These are phyloP conservation scores for Phytophthora podocarpi DNA, from an alignment of 352 stramenopile genomes.

Conservation along the genomic window DNA sequence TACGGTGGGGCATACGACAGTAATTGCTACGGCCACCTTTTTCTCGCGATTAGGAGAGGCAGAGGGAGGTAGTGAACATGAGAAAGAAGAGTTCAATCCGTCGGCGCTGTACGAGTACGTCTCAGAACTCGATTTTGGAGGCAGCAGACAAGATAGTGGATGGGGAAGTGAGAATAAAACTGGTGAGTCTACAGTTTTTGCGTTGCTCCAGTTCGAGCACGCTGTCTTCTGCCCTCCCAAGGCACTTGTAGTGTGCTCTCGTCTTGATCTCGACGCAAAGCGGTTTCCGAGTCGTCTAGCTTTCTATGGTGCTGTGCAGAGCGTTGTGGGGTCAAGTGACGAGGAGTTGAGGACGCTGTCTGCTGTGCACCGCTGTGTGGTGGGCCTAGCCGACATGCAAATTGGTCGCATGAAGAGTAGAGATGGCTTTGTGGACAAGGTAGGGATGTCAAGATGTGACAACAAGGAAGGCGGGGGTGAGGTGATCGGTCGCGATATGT, in stretches of 20 bases:
- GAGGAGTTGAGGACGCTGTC: slow-evolving; percentile 16
- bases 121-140: slow-evolving; percentile 27
- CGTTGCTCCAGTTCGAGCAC: slow-evolving; percentile 74
- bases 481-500: slow-evolving; percentile 78
- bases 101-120: slow-evolving; percentile 55
- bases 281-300: slow-evolving; percentile 67
- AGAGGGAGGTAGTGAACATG: background rate
- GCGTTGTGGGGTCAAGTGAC: slow-evolving; percentile 33
- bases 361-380: slow-evolving; percentile 13
- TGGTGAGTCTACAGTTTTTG: slow-evolving; percentile 38
- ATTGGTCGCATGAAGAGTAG: slow-evolving; percentile 74
- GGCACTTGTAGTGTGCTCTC: slow-evolving; percentile 71
- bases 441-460: slow-evolving; percentile 12
- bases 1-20: slow-evolving; percentile 79
- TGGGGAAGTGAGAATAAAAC: background rate
- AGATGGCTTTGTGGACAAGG: slow-evolving; percentile 66
- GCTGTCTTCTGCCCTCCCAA: slow-evolving; percentile 58
- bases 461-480: slow-evolving; percentile 16
- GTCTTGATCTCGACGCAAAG: slow-evolving; percentile 73
- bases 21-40: slow-evolving; percentile 68
- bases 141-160: background rate
- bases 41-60: slow-evolving; percentile 40
- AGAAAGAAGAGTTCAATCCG: slow-evolving; percentile 39
- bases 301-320: slow-evolving; percentile 65
- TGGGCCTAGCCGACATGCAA: slow-evolving; percentile 39